phyloP scores from a whole-genome alignment of 2,329 filamentous ascomycete genomes.

The Capronia americana region DNA sequence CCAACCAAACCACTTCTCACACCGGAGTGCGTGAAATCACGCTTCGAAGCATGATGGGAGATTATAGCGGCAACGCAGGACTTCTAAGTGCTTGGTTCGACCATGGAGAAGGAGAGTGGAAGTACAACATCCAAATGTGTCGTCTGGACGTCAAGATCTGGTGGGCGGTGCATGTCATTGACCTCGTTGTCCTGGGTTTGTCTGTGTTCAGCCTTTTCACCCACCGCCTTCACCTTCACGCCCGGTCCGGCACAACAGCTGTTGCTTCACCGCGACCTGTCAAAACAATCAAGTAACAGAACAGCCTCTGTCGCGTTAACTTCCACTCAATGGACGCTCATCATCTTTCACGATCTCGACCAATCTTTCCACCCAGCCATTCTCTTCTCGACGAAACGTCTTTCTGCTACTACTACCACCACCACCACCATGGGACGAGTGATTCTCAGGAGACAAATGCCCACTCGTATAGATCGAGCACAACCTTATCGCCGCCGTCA shows the following conservation, averaged over 20 bases:
- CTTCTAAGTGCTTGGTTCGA: slow-evolving; percentile 92
- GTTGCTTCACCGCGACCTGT: neutral
- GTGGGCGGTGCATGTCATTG: slow-evolving; percentile 86
- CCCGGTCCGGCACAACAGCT: neutral
- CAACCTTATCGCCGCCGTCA: neutral
- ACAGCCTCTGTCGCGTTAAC: neutral
- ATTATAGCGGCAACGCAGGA: slow-evolving; percentile 89
- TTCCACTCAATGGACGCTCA: neutral
- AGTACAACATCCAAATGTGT: slow-evolving; percentile 79
- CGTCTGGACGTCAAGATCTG: slow-evolving; percentile 83
- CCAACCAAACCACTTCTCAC: slow-evolving; percentile 24
- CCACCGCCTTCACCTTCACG: neutral
- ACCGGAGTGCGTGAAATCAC: slow-evolving; percentile 86
- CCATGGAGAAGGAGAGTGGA: slow-evolving; percentile 73
- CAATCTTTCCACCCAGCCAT: neutral
- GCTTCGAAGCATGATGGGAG: slow-evolving; percentile 97
- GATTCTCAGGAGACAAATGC: neutral
- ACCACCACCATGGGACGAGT: neutral
- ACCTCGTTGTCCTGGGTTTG: slow-evolving; percentile 58
- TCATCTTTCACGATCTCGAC: neutral
- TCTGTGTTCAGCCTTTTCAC: slow-evolving; percentile 18
- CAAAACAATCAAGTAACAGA: slow-evolving; percentile 3
- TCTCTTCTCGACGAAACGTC: neutral
- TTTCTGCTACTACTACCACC: neutral
- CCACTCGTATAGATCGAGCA: neutral